These are phyloP conservation scores for Fusarium decemcellulare DNA, from an alignment of 2,329 filamentous ascomycete species.

Conservation along the genomic window DNA sequence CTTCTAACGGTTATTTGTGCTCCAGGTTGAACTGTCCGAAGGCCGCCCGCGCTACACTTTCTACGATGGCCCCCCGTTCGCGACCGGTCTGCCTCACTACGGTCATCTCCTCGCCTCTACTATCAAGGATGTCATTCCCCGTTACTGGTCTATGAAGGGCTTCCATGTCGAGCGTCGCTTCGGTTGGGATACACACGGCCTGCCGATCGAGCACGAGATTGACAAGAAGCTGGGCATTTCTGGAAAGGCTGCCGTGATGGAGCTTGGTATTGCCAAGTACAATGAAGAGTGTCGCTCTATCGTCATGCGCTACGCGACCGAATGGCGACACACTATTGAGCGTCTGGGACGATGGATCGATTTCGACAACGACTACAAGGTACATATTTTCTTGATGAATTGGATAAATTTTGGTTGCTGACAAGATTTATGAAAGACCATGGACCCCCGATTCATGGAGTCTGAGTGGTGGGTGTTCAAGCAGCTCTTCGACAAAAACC, in stretches of 20 bases:
- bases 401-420: constrained; percentile 4
- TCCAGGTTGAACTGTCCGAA: constrained; percentile 81
- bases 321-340: constrained; percentile 92
- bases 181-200: constrained; percentile 94
- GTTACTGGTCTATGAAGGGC: constrained; percentile 98
- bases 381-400: constrained; percentile 44
- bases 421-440: constrained; percentile 71
- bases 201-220: constrained; percentile 97
- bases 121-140: constrained; percentile 96
- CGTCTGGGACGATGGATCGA: constrained; percentile 95
- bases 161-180: constrained; percentile 93
- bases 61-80: constrained; percentile 89
- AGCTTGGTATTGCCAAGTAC: constrained; percentile 90
- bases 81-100: constrained; percentile 78
- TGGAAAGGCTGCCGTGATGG: constrained; percentile 86
- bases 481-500: constrained; percentile 88
- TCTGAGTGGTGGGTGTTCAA: constrained; percentile 98
- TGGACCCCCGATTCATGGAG: constrained; percentile 97
- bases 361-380: constrained; percentile 98
- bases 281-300: constrained; percentile 93
- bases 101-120: constrained; percentile 89
- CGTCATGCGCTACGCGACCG: constrained; percentile 89
- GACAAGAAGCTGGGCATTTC: constrained; percentile 95
- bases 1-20: not conserved
- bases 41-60: constrained; percentile 91